Evolutionary conservation across 2,329 filamentous ascomycete genomes (phyloP), one percentile per base, ranked within the genome.

Genomic region (Epicoccum sorghinum): DNA sequence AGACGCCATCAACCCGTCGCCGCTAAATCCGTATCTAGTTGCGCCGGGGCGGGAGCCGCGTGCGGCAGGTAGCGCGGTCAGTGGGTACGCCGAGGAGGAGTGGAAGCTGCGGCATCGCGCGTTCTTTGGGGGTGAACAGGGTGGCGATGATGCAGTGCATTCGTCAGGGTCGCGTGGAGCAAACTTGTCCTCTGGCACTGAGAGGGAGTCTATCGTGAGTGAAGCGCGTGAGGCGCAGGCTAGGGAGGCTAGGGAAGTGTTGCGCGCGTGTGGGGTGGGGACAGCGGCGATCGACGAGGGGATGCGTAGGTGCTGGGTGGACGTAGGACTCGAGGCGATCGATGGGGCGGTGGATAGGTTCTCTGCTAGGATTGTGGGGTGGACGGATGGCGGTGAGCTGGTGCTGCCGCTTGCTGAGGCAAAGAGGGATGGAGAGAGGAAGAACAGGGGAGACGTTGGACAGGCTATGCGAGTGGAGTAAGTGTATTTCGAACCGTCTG

Each of bases 301-400:
- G 45, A 44, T 22, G 22, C 45, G 39, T 13, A 44, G n/a, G 50
- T 58, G 53, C 24, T 68, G 61, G 59, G 49, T 69, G 14, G 54
- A 64, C 14, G 39, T 52, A 3, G 55, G 60, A 4, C 47, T 70
- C 24, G 51, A 52, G 1, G 56, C 46, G 9, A 49, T 73, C 3
- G 68, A 70, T 52, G 62, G 52, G 0, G 61, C 52, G 22, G 65
- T 73, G 18, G 58, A 54, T 35, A 43, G 52, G 35, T 40, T 60
- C 30, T 61, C 60, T 32, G 62, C 50, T 30, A 57, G 33, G 45
- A 45, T 71, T 42, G 59, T 53, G 39, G 54, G 54, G 61, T 73
- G 59, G 63, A 64, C 60, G 39, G 64, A 62, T 43, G 67, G 66
- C 37, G 60, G 58, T 22, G 61, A 42, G 24, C 23, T 65, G 54